These are phyloP conservation scores for Candida awuae DNA, from an alignment of 805 yeast genomes.

Conservation along the genomic window DNA sequence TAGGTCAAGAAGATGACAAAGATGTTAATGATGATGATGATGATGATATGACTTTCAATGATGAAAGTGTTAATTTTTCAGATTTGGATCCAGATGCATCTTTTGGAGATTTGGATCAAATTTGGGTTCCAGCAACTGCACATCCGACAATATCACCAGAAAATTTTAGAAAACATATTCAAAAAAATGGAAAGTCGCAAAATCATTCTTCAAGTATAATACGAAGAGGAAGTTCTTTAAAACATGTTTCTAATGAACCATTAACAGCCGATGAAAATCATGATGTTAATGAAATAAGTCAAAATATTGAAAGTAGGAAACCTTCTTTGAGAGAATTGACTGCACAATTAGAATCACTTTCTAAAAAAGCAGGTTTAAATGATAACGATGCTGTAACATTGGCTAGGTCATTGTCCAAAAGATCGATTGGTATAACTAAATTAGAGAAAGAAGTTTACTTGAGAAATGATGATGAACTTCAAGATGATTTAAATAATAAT, in stretches of 20 bases:
- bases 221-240: constrained; percentile 16
- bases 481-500: neutral
- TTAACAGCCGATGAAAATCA: neutral
- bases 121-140: constrained; percentile 94
- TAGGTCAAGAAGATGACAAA: neutral
- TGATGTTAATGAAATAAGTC: constrained; percentile 5
- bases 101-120: constrained; percentile 23
- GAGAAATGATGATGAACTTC: constrained; percentile 14
- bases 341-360: constrained; percentile 62
- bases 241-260: neutral
- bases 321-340: constrained; percentile 69
- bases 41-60: constrained; percentile 20
- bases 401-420: constrained; percentile 70
- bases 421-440: constrained; percentile 53
- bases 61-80: constrained; percentile 12
- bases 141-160: constrained; percentile 97
- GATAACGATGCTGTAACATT: constrained; percentile 76
- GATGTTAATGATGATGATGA: constrained; percentile 4
- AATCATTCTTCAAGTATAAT: constrained; percentile 23
- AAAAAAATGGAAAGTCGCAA: constrained; percentile 27
- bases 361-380: constrained; percentile 70
- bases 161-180: constrained; percentile 63
- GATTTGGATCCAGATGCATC: constrained; percentile 13
- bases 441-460: constrained; percentile 37
- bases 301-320: constrained; percentile 18